Conservation (phyloP, 768 basidiomycete species). For the Pleurotus salmoneostramineus region DNA sequence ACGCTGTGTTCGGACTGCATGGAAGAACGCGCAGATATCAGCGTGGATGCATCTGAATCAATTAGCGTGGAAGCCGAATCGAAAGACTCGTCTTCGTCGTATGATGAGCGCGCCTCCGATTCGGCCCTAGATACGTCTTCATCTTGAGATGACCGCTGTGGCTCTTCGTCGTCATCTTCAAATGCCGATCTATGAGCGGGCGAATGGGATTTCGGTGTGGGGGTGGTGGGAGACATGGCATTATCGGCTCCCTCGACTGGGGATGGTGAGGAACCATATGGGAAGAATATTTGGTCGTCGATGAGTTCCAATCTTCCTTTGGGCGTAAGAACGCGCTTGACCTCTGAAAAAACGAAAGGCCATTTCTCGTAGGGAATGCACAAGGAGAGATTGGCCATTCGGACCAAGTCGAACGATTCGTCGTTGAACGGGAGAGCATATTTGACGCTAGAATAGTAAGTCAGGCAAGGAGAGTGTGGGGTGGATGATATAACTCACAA, state of each 20-base stretch:
- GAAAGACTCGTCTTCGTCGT: slow-evolving; percentile 18
- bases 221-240: slow-evolving; percentile 20
- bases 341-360: slow-evolving; percentile 57
- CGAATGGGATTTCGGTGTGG: slow-evolving; percentile 14
- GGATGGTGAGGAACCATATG: slow-evolving; percentile 35
- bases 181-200: slow-evolving; percentile 3
- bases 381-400: slow-evolving; percentile 66
- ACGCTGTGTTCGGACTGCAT: slow-evolving; percentile 5
- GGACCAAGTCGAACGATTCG: slow-evolving; percentile 64
- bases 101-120: too few relatives aligned
- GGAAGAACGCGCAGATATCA: background rate
- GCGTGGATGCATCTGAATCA: slow-evolving; percentile 8
- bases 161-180: slow-evolving; percentile 18
- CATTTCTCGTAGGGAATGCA: slow-evolving; percentile 60
- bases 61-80: slow-evolving; percentile 23
- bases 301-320: slow-evolving; percentile 71
- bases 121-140: too few relatives aligned
- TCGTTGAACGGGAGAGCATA: slow-evolving; percentile 58
- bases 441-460: slow-evolving; percentile 35
- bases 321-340: slow-evolving; percentile 52
- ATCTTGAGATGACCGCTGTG: too few relatives aligned
- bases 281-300: slow-evolving; percentile 68
- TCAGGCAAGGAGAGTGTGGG: background rate
- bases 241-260: background rate
- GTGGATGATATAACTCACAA: slow-evolving; percentile 45